These are phyloP conservation scores for Podaxis sp. DNA, from an alignment of 768 basidiomycete species.

Conservation along the genomic window DNA sequence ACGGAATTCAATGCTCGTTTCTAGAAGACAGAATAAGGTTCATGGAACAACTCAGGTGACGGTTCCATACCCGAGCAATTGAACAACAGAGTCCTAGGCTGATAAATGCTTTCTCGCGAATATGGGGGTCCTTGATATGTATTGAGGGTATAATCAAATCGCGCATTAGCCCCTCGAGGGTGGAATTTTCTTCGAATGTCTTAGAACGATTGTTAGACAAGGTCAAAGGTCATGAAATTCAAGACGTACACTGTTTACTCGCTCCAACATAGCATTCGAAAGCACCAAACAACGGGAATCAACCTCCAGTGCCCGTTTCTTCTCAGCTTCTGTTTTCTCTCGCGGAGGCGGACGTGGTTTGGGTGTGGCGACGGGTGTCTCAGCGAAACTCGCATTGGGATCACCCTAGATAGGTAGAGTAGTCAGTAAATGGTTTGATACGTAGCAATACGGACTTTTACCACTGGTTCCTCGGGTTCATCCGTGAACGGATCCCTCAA, in stretches of 20 bases:
- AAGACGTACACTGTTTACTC: conserved; percentile 78
- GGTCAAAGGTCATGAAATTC: conserved; percentile 18
- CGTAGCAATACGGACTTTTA: neutral
- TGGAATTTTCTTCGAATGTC: conserved; percentile 77
- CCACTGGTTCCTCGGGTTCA: conserved; percentile 23
- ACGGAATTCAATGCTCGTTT: conserved; percentile 67
- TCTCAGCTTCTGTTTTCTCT: conserved; percentile 60
- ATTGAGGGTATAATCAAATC: conserved; percentile 92
- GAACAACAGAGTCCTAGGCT: conserved; percentile 83
- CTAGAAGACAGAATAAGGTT: conserved; percentile 22
- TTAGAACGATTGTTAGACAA: conserved; percentile 32
- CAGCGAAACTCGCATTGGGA: conserved; percentile 27
- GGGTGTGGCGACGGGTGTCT: conserved; percentile 23
- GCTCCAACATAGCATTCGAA: conserved; percentile 85
- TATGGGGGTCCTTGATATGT: conserved; percentile 77
- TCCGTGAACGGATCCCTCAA: conserved; percentile 55
- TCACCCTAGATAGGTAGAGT: conserved; percentile 8
- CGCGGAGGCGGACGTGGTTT: conserved; percentile 21
- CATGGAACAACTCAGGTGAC: neutral
- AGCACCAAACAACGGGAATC: conserved; percentile 82
- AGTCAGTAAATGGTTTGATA: neutral
- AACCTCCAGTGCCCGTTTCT: conserved; percentile 18
- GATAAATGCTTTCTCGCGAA: conserved; percentile 79
- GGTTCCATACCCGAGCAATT: conserved; percentile 61
- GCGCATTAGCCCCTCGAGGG: conserved; percentile 74